Evolutionary conservation across 805 yeast species (phyloP).

Genomic region (Maudiozyma saulgeensis): DNA sequence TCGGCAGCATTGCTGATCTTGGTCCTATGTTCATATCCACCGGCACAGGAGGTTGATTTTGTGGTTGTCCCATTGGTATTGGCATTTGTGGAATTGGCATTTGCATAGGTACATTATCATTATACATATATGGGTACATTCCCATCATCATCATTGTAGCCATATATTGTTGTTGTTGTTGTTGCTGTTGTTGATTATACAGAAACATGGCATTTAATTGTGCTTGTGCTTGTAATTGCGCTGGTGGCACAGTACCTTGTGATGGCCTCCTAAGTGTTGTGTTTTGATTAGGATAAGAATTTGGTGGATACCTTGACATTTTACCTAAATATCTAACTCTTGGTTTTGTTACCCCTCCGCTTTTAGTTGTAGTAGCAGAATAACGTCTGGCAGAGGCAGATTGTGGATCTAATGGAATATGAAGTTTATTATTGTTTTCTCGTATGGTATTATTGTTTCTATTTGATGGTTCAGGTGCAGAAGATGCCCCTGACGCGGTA

Average conservation of each 20-base stretch:
- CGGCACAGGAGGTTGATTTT: not conserved
- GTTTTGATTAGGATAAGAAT: not conserved
- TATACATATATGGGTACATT: constrained; percentile 1
- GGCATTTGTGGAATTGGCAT: not conserved
- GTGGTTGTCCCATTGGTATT: not conserved
- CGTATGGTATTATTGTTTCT: not conserved
- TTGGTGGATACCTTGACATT: not conserved
- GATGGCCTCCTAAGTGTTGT: not conserved
- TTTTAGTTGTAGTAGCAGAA: not conserved
- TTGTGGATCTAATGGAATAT: not conserved
- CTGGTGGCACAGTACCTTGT: not conserved
- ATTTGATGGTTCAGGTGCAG: constrained; percentile 1
- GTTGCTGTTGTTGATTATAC: not conserved
- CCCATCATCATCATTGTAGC: constrained; percentile 1
- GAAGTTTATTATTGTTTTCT: not conserved
- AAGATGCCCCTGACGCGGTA: not conserved
- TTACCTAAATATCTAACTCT: constrained; percentile 24
- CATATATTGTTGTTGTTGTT: not conserved
- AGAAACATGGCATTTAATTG: not conserved
- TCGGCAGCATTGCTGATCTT: not conserved
- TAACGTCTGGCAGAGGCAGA: constrained; percentile 6
- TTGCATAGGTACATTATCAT: not conserved
- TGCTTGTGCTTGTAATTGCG: not conserved
- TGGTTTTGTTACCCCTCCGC: constrained; percentile 13
- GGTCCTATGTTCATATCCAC: not conserved